These are phyloP conservation scores for Hypsizygus marmoreus DNA, from an alignment of 768 basidiomycete species.

Conservation along the genomic window DNA sequence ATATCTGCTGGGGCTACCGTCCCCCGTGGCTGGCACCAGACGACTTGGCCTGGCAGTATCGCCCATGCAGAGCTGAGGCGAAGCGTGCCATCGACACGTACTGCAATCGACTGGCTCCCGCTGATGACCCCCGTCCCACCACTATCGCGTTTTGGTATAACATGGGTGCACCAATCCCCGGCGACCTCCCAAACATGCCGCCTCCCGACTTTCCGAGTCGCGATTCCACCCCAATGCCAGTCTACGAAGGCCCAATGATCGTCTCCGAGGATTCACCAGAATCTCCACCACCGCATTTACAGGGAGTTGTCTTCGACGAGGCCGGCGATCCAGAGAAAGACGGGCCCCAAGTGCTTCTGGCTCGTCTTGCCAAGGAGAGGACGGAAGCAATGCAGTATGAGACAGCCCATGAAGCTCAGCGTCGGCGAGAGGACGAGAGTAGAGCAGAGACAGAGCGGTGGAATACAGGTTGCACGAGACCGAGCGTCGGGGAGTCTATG, in stretches of 20 bases:
- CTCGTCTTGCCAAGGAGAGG: neutral
- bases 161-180: neutral
- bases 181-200: neutral
- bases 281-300: neutral
- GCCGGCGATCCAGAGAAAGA: neutral
- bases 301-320: too few species aligned
- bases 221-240: too few species aligned
- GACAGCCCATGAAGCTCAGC: neutral
- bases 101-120: neutral
- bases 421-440: neutral
- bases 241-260: neutral
- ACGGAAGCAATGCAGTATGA: neutral
- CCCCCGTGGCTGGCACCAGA: neutral
- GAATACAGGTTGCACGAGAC: neutral
- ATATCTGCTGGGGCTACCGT: slow-evolving; percentile 2
- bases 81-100: neutral
- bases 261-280: neutral
- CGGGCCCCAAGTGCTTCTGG: neutral
- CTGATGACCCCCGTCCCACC: neutral
- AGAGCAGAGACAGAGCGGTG: neutral
- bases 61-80: neutral
- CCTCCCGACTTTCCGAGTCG: neutral
- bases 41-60: neutral
- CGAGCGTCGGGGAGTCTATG: neutral
- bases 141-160: neutral